Evolutionary conservation across 164 flowering plant genomes (phyloP).

Genomic region (Paratinospora sagittata): DNA sequence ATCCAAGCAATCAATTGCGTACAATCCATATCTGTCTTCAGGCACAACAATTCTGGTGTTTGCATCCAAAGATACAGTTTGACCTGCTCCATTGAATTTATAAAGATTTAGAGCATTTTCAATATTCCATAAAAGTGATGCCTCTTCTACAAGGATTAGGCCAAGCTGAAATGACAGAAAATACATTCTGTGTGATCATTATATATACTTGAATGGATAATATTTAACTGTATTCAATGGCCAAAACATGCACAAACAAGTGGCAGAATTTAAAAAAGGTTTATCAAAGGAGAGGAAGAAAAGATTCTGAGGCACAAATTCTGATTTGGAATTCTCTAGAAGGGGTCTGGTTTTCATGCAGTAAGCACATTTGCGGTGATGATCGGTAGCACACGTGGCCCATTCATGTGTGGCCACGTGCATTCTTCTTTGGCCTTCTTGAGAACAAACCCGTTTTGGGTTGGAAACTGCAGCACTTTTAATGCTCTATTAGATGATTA

Average conservation of each 20-base stretch:
- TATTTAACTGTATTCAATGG: background rate
- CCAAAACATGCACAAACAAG: background rate
- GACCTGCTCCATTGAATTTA: constrained; percentile 40
- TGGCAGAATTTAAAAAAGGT: too few relatives aligned
- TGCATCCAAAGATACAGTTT: constrained; percentile 59
- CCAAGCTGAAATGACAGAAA: background rate
- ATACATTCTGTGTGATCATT: background rate
- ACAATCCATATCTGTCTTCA: constrained; percentile 79
- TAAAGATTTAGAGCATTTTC: background rate
- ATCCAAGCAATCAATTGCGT: constrained; percentile 86
- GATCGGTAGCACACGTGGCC: too few relatives aligned
- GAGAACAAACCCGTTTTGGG: too few relatives aligned
- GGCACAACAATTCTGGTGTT: constrained; percentile 62
- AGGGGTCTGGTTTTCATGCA: too few relatives aligned
- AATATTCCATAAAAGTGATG: background rate
- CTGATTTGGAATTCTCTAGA: too few relatives aligned
- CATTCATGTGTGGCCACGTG: too few relatives aligned
- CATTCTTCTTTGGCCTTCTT: too few relatives aligned
- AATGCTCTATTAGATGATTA: too few relatives aligned
- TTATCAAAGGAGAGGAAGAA: too few relatives aligned
- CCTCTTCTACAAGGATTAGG: background rate
- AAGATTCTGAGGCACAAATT: too few relatives aligned
- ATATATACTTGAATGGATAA: background rate
- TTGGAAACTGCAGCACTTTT: too few relatives aligned
- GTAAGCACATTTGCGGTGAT: too few relatives aligned